These are phyloP conservation scores for Nyctanthes arbortristis DNA, from an alignment of 257 asterid species.

Conservation along the genomic window DNA sequence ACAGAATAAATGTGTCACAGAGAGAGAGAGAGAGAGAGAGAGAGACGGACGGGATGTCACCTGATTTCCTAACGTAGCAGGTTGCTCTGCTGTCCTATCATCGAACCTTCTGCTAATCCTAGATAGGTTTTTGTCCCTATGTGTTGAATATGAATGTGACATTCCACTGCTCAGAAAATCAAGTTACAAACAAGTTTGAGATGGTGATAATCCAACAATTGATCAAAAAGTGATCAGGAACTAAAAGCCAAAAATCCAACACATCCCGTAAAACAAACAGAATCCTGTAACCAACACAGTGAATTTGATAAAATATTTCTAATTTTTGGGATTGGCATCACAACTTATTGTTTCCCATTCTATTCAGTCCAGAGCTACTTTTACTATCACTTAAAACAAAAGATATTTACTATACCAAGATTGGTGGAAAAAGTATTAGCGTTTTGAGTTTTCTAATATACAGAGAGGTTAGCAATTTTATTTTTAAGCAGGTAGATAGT, in stretches of 20 bases:
- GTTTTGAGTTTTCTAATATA: not conserved
- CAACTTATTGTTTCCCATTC: not conserved
- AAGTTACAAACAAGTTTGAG: constrained; percentile 6
- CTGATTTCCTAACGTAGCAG: constrained; percentile 47
- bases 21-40: not conserved
- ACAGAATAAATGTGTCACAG: too few relatives aligned
- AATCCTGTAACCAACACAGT: not conserved
- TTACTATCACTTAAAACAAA: not conserved
- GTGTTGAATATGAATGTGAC: constrained; percentile 83
- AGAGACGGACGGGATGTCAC: constrained; percentile 33
- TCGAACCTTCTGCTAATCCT: constrained; percentile 50
- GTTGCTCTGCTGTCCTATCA: constrained; percentile 50
- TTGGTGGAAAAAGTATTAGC: not conserved
- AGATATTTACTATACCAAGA: not conserved
- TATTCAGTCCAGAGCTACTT: not conserved
- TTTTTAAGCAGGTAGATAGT: not conserved
- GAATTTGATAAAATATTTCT: not conserved
- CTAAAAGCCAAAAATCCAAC: not conserved
- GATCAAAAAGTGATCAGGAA: not conserved
- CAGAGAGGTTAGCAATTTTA: not conserved
- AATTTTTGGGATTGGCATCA: not conserved
- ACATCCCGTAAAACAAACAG: not conserved
- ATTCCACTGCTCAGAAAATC: constrained; percentile 56
- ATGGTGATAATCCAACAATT: constrained; percentile 8
- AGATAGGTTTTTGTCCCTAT: constrained; percentile 57